Conservation (phyloP, 352 stramenopile species). For the Globisporangium recalcitrans region DNA sequence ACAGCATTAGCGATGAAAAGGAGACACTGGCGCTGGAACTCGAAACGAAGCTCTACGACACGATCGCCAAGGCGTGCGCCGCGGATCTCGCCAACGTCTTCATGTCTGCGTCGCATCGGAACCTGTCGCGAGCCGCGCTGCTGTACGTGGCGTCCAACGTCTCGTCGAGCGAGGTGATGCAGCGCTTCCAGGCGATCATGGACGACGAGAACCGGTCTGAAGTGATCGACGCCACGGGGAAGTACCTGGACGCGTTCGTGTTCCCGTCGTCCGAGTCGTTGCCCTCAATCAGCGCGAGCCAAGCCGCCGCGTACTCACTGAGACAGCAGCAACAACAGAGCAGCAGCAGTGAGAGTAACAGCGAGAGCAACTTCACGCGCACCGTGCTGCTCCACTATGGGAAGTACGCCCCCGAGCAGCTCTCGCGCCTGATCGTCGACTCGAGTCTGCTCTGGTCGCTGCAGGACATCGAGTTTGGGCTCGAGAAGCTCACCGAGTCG, state of each 20-base stretch:
- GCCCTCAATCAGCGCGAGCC: constrained; percentile 10
- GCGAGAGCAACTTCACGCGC: constrained; percentile 40
- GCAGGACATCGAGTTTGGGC: constrained; percentile 59
- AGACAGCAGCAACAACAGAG: neutral
- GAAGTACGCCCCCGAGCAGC: constrained; percentile 67
- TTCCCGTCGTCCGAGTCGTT: constrained; percentile 42
- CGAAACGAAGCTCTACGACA: constrained; percentile 73
- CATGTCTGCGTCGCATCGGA: constrained; percentile 40
- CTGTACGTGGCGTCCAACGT: constrained; percentile 75
- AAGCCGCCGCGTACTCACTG: constrained; percentile 15
- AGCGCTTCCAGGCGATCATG: constrained; percentile 45
- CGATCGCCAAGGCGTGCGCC: constrained; percentile 61
- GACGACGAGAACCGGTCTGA: constrained; percentile 36
- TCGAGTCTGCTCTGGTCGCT: constrained; percentile 68
- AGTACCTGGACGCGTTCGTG: constrained; percentile 76
- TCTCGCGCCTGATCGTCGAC: constrained; percentile 66
- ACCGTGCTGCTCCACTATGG: constrained; percentile 68
- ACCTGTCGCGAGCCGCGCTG: constrained; percentile 57
- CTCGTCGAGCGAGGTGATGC: constrained; percentile 45
- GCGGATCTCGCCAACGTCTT: constrained; percentile 59
- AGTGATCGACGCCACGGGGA: constrained; percentile 48
- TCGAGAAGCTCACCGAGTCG: constrained; percentile 46
- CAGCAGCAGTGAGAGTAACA: neutral
- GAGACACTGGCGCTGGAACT: constrained; percentile 54
- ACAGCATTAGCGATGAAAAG: constrained; percentile 27